Base-by-base conservation (phyloP, 2,329 filamentous ascomycete genomes). In the Exophiala lecanii-corni region DNA sequence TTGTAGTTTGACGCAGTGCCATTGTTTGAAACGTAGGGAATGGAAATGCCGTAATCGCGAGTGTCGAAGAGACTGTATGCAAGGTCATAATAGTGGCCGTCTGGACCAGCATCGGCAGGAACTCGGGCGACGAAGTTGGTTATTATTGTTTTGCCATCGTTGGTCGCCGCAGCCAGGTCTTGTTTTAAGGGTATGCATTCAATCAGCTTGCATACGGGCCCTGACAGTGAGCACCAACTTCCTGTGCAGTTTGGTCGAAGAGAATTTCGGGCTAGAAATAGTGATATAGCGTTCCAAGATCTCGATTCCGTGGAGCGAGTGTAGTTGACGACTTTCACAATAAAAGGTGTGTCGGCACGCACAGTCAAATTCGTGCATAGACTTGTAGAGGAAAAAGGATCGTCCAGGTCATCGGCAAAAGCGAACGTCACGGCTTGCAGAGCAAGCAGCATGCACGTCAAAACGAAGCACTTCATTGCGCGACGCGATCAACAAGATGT, bases 371-470 rank as follows among this genome's bases (percentile, higher is more conserved):
- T 32, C 17, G 30, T 32, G 30, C 30, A 32, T 13, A 32, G 5
- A 5, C 30, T 12, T 5, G n/a, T 13, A 13, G 5, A 32, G 12
- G 30, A 32, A 6, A 32, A 13, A 13, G 30, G 30, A 32, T 32
- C 30, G 17, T 32, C 30, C n/a, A 32, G 30, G 17, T 32, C 30
- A 32, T n/a, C n/a, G n/a, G n/a, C n/a, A n/a, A n/a, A n/a, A n/a
- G n/a, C n/a, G n/a, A n/a, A n/a, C n/a, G n/a, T n/a, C n/a, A n/a
- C n/a, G n/a, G n/a, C n/a, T n/a, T n/a, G n/a, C n/a, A n/a, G n/a
- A n/a, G n/a, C n/a, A n/a, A n/a, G n/a, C n/a, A n/a, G n/a, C n/a
- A n/a, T n/a, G n/a, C n/a, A n/a, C n/a, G n/a, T n/a, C n/a, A n/a
- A n/a, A n/a, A n/a, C n/a, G n/a, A n/a, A n/a, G n/a, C n/a, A n/a